These are phyloP conservation scores for Paspalum notatum DNA, from an alignment of 176 grass and related monocot species.

Conservation along the genomic window DNA sequence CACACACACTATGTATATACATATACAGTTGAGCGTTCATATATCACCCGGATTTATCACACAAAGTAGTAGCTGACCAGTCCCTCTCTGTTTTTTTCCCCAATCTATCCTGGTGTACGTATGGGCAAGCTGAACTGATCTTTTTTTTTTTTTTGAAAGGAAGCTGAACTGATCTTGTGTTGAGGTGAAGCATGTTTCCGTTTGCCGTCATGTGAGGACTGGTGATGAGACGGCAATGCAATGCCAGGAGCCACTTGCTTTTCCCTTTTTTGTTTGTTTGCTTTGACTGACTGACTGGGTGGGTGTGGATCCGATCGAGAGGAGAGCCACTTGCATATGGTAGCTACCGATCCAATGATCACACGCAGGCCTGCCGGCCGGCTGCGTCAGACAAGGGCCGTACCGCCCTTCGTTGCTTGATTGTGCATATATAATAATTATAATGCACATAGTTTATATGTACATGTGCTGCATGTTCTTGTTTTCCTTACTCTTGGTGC, in stretches of 20 bases:
- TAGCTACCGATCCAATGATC: neutral
- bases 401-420: neutral
- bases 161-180: neutral
- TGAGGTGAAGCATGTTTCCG: neutral
- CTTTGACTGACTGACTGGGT: slow-evolving; percentile 2
- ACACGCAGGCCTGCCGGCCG: neutral
- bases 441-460: too few relatives aligned
- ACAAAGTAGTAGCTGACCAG: neutral
- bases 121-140: neutral
- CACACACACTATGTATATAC: neutral
- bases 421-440: neutral
- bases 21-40: neutral
- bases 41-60: neutral
- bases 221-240: too few relatives aligned
- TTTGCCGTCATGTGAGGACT: slow-evolving; percentile 1
- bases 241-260: slow-evolving; percentile 10
- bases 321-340: neutral
- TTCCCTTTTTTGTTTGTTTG: neutral
- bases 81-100: neutral
- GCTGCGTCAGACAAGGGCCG: neutral
- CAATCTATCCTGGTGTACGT: too few relatives aligned
- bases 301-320: neutral
- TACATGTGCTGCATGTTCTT: too few relatives aligned
- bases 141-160: too few relatives aligned
- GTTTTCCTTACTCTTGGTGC: too few relatives aligned